Evolutionary conservation across 768 basidiomycete species (phyloP), one percentile per base, ranked within the genome.

Genomic region (Suillus decipiens): DNA sequence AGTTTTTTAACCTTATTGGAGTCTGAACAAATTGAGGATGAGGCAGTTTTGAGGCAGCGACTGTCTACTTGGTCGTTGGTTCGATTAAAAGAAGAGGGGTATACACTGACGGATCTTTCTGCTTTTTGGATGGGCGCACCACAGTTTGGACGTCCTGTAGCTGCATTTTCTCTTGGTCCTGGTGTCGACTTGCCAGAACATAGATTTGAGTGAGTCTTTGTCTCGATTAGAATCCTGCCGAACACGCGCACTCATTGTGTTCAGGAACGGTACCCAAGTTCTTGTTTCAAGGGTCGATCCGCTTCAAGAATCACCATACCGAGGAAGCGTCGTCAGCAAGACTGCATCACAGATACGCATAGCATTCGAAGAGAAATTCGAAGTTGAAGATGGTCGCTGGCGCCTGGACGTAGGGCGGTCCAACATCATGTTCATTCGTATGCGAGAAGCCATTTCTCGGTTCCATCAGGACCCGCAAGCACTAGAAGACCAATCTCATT

Each of bases 91-190:
- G 77, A 82, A n/a, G 88, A 89, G 67, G 93, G 93, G 0, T 93
- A 92, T 68, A 84, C 86, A 59, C 69, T 95, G 37, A 88, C 86
- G 0, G 85, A 79, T 19, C 76, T 93, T 28, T 80, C 76, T 17
- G 90, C 84, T 0, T 93, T 82, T 70, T 92, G 89, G 91, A 72
- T 88, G 43, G 81, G 86, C 61, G 80, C 78, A n/a, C 84, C 81
- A 28, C 82, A 84, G 61, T 88, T 84, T 72, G 89, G 88, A 0
- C 82, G 83, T 45, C 87, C 86, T 1, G 81, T 89, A 7, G 92
- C 90, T 0, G 80, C 82, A 3, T 93, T 95, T 68, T 71, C 75
- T 1, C 71, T 86, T 1, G 87, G 90, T 37, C 85, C 90, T 19
- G 89, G 90, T 1, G 66, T 86, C 2, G 70, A 74, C 14, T 77